Percentiles rank a stretch among this genome's conserved stretches.
Evolutionary conservation across 73 alveolate species (phyloP).

Genomic region (Diophrys sp.): DNA sequence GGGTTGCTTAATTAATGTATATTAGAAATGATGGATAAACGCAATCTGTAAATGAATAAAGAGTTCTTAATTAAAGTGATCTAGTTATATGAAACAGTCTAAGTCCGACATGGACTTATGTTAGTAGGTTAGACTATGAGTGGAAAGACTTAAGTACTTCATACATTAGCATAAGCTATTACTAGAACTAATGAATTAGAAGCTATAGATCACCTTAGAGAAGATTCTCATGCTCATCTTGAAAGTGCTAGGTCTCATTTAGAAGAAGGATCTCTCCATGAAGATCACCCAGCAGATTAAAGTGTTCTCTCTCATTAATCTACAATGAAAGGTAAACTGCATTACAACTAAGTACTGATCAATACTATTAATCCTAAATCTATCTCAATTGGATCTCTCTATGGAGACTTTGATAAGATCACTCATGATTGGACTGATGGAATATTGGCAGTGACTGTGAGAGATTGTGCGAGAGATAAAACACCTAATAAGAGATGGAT

Average conservation of each 20-base stretch:
- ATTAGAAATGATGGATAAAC: not conserved
- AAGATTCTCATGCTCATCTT: conserved; percentile 37
- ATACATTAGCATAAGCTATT: conserved; percentile 58
- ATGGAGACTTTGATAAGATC: conserved; percentile 95
- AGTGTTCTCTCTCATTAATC: no score
- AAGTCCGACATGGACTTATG: conserved; percentile 98
- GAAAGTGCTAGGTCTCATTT: no score
- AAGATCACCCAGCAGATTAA: no score
- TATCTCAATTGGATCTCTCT: conserved; percentile 88
- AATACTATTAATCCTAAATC: conserved; percentile 94
- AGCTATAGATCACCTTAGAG: conserved; percentile 60
- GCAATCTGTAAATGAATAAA: conserved; percentile 49
- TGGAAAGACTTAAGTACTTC: conserved; percentile 89
- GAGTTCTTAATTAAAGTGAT: conserved; percentile 85
- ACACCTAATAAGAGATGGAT: conserved; percentile 87
- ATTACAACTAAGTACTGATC: conserved; percentile 47
- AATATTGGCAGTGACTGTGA: conserved; percentile 89
- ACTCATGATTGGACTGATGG: conserved; percentile 99
- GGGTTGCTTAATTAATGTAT: conserved; percentile 21
- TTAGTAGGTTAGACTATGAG: conserved; percentile 96
- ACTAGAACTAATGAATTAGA: conserved; percentile 40
- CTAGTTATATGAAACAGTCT: conserved; percentile 91
- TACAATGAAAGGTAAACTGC: conserved; percentile 58
- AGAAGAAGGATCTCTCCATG: no score
- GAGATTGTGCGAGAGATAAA: conserved; percentile 88